These are phyloP conservation scores for Persicaria tinctoria DNA, from an alignment of 148 eudicot species.

Conservation along the genomic window DNA sequence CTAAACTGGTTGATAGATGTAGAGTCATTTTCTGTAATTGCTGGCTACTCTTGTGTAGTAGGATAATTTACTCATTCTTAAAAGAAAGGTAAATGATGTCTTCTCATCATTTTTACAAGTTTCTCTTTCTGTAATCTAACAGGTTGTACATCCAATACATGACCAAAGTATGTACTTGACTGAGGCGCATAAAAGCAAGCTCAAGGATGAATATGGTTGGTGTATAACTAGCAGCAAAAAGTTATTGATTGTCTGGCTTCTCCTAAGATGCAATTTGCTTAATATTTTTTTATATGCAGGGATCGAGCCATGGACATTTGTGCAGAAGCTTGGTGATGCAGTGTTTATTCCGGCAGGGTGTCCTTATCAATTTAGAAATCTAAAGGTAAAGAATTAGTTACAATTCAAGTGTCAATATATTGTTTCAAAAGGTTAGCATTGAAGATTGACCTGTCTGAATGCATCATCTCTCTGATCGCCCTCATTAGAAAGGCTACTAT, in stretches of 20 bases:
- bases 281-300: slow-evolving; percentile 25
- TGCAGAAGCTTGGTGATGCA: slow-evolving; percentile 82
- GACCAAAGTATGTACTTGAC: slow-evolving; percentile 77
- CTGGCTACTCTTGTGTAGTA: neutral
- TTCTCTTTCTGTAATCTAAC: slow-evolving; percentile 11
- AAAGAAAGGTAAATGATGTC: neutral
- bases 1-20: neutral
- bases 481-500: neutral
- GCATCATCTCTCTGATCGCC: neutral
- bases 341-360: slow-evolving; percentile 89
- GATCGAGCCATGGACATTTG: slow-evolving; percentile 92
- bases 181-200: slow-evolving; percentile 64
- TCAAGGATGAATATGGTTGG: slow-evolving; percentile 79
- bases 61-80: neutral
- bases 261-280: neutral
- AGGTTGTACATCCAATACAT: slow-evolving; percentile 90
- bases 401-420: neutral
- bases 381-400: slow-evolving; percentile 37
- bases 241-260: neutral
- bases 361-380: slow-evolving; percentile 92
- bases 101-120: neutral
- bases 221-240: neutral
- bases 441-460: neutral
- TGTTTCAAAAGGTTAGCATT: neutral
- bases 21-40: neutral